Base-by-base conservation (phyloP, 2,329 filamentous ascomycete genomes). In the Cercospora sojina region DNA sequence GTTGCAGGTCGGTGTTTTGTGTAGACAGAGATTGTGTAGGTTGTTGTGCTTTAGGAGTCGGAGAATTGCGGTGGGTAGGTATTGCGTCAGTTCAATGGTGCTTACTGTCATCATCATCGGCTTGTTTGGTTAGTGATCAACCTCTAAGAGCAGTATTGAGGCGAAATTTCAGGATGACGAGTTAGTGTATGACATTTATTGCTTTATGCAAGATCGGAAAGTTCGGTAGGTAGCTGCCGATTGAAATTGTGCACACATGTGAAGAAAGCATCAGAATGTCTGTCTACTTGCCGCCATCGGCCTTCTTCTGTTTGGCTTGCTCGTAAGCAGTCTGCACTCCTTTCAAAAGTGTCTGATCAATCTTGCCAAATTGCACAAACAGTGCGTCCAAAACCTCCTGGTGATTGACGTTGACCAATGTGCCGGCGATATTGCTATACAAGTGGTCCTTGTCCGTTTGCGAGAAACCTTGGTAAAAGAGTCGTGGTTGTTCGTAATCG, bases 351-450 rank as follows among this genome's bases (percentile, higher is more conserved):
- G 29, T 55, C 6, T 60, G 62, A 57, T 64, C 67, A 20, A 72
- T 59, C 56, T 67, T 69, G 51, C 65, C 68, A 56, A 74, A 74
- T 41, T 75, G 71, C 68, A 64, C 59, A 29, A 74, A 62, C 32
- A 75, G 59, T 4, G 65, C 62, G 49, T 72, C 68, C 13, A 73
- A 60, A 1, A 75, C 73, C 9, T 68, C 62, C 49, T 71, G 55
- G 32, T 74, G 73, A 58, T 74, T 68, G 7, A 75, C 72, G 43
- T 74, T 73, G 18, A 74, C 69, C 9, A 75, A 43, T 13, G 73
- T 75, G n/a, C 72, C 73, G 10, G 72, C 73, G 53, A 75, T 73
- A 43, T 74, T 75, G 64, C 70, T 69, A 64, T 74, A 69, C 25
- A 75, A 43, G 61, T 74, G 70, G 20, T 71, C 69, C 64, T 71